Conservation (phyloP, 2,329 filamentous ascomycete genomes). For the Apiospora hydei region DNA sequence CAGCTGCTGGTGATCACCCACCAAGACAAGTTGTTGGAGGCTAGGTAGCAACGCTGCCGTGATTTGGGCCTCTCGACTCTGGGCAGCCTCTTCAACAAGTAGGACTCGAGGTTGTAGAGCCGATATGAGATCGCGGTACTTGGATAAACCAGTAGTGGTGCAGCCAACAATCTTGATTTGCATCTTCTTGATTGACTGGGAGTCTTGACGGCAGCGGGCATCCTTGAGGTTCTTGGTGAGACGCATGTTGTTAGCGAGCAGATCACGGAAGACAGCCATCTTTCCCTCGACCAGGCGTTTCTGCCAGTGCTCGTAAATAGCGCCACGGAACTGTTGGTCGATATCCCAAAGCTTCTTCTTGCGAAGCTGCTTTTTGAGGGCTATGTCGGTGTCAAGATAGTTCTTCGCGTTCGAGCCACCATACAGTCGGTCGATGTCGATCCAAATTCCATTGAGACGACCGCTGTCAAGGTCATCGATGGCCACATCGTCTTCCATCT, state of each 20-base stretch:
- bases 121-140: constrained; percentile 76
- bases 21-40: constrained; percentile 61
- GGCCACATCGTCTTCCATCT: constrained; percentile 49
- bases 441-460: constrained; percentile 53
- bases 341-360: constrained; percentile 68
- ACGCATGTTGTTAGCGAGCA: constrained; percentile 58
- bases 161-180: constrained; percentile 63
- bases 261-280: constrained; percentile 50
- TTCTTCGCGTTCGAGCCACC: constrained; percentile 41
- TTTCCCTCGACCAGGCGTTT: constrained; percentile 54
- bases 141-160: constrained; percentile 82
- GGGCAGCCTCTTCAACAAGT: constrained; percentile 82
- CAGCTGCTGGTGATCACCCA: constrained; percentile 85
- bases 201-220: constrained; percentile 65
- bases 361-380: constrained; percentile 46
- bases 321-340: constrained; percentile 60
- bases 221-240: constrained; percentile 61
- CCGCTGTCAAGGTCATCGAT: constrained; percentile 45
- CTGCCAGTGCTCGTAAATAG: constrained; percentile 72
- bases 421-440: constrained; percentile 51
- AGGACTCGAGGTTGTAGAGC: constrained; percentile 71
- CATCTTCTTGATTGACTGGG: constrained; percentile 47
- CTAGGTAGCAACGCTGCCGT: constrained; percentile 58
- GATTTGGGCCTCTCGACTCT: constrained; percentile 72
- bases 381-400: constrained; percentile 36